Base-by-base conservation (phyloP, 2,329 filamentous ascomycete genomes). In the Remersonia thermophila region DNA sequence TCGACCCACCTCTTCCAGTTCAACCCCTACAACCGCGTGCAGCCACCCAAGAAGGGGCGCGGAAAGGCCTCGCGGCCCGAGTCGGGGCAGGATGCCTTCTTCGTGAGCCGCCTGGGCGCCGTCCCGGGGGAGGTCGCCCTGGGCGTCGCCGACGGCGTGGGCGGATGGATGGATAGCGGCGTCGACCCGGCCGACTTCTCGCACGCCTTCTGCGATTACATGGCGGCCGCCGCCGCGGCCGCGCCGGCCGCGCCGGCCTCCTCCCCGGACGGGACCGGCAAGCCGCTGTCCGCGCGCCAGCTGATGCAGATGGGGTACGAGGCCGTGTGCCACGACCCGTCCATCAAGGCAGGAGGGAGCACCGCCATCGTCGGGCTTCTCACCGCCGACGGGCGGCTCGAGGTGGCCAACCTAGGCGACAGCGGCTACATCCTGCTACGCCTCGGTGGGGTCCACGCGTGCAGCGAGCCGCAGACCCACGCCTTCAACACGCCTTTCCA, bases 401-500 rank as follows among this genome's bases (percentile, higher is more conserved):
- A 94, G 53, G 77, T 93, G 36, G 91, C 91, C 42, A 98, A 98
- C 59, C 69, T 98, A 25, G 91, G 91, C 46, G 91, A 98, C 62
- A 95, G 86, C 17, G 91, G 91, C 23, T 96, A 87, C 56, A 71
- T 96, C 38, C 80, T 93, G 43, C 67, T 96, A 41, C 77, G 86
- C 11, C 72, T 84, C 17, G 93, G 89, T 47, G 84, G 82, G 11
- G 83, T 98, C 23, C 80, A 91, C 56, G 73, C 80, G 38, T 80
- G 77, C 53, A 93, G 86, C 2, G 73, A 78, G 32, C 81, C 85
- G 16, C 91, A 98, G 59, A 95, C 86, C 1, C 91, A 98, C 57
- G 86, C 80, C 30, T 98, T 98, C 70, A 98, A 98, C 59, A 96
- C 91, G 0, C 91, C 91, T 0, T 98, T 83, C 54, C 91, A 98